Evolutionary conservation across 2,329 filamentous ascomycete species (phyloP).

Genomic region (Colletotrichum filicis): DNA sequence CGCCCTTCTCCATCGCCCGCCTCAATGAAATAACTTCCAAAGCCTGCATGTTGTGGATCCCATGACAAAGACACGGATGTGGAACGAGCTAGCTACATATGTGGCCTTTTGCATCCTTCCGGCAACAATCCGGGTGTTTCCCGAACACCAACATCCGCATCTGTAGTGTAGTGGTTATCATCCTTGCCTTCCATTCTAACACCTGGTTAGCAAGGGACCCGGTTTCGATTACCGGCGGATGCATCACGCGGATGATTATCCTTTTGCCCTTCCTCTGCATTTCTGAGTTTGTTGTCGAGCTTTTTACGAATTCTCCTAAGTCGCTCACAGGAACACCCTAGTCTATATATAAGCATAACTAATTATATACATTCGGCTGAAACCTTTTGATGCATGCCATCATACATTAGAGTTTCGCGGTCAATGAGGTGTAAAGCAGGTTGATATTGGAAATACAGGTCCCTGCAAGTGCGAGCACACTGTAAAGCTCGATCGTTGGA

Average conservation of each 20-base stretch:
- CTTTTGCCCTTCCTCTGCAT: background rate
- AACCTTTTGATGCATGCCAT: too few relatives aligned
- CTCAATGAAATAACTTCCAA: background rate
- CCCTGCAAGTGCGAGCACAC: too few relatives aligned
- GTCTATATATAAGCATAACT: too few relatives aligned
- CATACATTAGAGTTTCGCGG: too few relatives aligned
- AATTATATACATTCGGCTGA: too few relatives aligned
- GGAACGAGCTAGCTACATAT: background rate
- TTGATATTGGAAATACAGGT: too few relatives aligned
- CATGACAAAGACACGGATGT: background rate
- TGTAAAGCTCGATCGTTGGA: too few relatives aligned
- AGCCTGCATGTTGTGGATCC: background rate
- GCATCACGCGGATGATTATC: background rate
- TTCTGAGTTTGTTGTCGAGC: background rate
- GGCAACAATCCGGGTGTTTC: background rate
- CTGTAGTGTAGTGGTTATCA: constrained; percentile 25
- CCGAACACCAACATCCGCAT: background rate
- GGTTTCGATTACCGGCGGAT: constrained; percentile 17
- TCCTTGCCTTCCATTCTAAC: constrained; percentile 10
- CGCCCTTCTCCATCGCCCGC: too few relatives aligned
- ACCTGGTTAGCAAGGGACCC: constrained; percentile 2
- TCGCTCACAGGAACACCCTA: too few relatives aligned
- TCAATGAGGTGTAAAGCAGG: too few relatives aligned
- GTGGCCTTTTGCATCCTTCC: rapidly evolving
- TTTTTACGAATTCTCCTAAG: too few relatives aligned